Evolutionary conservation across 2,329 filamentous ascomycete genomes (phyloP).

Genomic region (Aspergillus sp.): DNA sequence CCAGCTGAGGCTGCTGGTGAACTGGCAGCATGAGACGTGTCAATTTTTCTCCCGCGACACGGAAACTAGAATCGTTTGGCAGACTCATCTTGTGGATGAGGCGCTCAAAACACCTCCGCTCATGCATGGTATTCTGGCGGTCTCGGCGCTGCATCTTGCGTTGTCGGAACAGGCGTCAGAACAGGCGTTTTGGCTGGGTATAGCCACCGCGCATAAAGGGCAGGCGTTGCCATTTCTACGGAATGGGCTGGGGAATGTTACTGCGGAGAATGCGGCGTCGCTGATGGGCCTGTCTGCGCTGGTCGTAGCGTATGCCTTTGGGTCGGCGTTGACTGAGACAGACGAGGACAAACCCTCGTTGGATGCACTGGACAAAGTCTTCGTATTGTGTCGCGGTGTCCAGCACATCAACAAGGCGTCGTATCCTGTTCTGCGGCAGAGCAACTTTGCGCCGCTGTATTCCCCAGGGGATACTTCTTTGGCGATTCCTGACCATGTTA

Average conservation of each 20-base stretch:
- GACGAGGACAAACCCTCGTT: slow-evolving; percentile 1
- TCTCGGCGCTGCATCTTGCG: slow-evolving; percentile 24
- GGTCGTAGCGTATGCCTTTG: slow-evolving; percentile 24
- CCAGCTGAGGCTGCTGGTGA: slow-evolving; percentile 19
- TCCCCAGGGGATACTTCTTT: not conserved
- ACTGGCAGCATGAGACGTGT: slow-evolving; percentile 22
- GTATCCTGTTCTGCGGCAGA: not conserved
- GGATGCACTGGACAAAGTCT: slow-evolving; percentile 2
- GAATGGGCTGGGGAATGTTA: slow-evolving; percentile 10
- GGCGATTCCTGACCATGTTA: not conserved
- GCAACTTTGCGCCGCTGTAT: slow-evolving; percentile 7
- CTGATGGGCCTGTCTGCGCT: slow-evolving; percentile 18
- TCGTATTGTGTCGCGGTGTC: slow-evolving; percentile 8
- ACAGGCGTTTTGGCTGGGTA: slow-evolving; percentile 16
- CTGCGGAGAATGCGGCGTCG: slow-evolving; percentile 15
- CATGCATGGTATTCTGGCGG: slow-evolving; percentile 26
- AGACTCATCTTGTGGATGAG: slow-evolving; percentile 18
- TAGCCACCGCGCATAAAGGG: slow-evolving; percentile 20
- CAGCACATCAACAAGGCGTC: slow-evolving; percentile 2
- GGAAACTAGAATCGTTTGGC: slow-evolving; percentile 21
- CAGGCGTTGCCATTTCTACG: slow-evolving; percentile 5
- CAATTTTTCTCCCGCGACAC: slow-evolving; percentile 18
- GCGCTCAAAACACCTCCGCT: slow-evolving; percentile 21
- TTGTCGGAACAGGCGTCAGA: not conserved
- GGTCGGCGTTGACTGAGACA: slow-evolving; percentile 14